phyloP scores from a whole-genome alignment of 495 filamentous ascomycete genomes.

The Podospora tetraspora region DNA sequence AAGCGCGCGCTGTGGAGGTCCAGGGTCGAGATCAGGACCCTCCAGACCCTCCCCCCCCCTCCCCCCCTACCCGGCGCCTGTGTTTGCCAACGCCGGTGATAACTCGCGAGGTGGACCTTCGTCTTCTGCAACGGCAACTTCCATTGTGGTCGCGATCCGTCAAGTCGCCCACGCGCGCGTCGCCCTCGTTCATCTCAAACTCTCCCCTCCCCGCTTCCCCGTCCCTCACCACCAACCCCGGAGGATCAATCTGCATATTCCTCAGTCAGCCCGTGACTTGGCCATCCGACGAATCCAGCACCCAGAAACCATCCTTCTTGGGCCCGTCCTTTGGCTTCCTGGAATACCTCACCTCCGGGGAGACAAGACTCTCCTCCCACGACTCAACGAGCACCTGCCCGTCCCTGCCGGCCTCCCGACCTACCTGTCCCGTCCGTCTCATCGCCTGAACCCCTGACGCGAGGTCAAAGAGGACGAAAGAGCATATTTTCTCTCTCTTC shows the following conservation, averaged over 20 bases:
- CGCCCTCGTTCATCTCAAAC: not conserved
- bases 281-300: not conserved
- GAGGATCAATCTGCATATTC: not conserved
- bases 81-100: not conserved
- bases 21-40: not conserved
- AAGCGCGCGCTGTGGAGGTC: not conserved
- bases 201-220: not conserved
- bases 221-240: not conserved
- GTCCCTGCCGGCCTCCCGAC: not conserved
- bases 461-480: not conserved
- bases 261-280: not conserved
- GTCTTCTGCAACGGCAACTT: not conserved
- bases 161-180: not conserved
- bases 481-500: not conserved
- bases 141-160: not conserved
- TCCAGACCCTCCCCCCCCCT: not conserved
- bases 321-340: too few relatives aligned
- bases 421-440: slow-evolving; percentile 1
- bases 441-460: slow-evolving; percentile 3
- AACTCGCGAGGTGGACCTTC: not conserved
- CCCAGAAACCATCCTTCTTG: not conserved
- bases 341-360: too few relatives aligned
- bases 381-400: not conserved
- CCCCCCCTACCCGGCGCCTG: not conserved
- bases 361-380: not conserved